These are phyloP conservation scores for Phaeotremella fagi DNA, from an alignment of 768 basidiomycete species.

Conservation along the genomic window DNA sequence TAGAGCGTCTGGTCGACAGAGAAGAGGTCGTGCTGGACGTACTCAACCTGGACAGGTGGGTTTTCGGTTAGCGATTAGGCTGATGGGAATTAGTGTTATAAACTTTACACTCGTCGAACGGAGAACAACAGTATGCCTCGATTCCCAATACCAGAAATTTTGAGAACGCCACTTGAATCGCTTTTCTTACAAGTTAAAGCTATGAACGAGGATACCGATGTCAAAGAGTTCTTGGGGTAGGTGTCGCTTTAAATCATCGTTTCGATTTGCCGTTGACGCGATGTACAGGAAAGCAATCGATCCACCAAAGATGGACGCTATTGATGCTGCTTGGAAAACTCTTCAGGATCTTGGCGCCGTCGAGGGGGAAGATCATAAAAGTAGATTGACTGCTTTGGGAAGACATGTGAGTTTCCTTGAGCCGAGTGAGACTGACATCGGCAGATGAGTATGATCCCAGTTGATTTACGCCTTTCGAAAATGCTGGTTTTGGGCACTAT, in stretches of 20 bases:
- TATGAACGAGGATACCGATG: conserved; percentile 69
- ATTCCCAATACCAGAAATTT: conserved; percentile 81
- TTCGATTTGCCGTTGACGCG: not conserved
- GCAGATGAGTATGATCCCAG: conserved; percentile 69
- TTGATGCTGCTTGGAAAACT: conserved; percentile 70
- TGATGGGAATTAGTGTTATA: conserved; percentile 66
- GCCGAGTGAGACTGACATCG: not conserved
- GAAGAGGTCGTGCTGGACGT: conserved; percentile 84
- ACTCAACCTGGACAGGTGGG: conserved; percentile 54
- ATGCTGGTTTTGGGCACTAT: conserved; percentile 82
- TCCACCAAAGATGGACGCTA: conserved; percentile 68
- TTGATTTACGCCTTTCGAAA: conserved; percentile 85
- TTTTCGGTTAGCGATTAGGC: not conserved
- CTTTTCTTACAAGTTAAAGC: conserved; percentile 77
- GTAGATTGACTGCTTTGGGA: conserved; percentile 71
- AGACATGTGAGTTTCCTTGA: conserved; percentile 58
- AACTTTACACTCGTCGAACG: conserved; percentile 72
- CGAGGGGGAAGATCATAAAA: conserved; percentile 52
- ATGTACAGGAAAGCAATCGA: conserved; percentile 63
- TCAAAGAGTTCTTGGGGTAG: conserved; percentile 55
- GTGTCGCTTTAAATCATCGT: not conserved
- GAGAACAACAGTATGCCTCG: conserved; percentile 61
- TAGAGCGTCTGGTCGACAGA: conserved; percentile 69
- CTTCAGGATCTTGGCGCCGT: conserved; percentile 76
- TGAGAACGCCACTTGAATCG: conserved; percentile 77